Evolutionary conservation across 805 yeast genomes (phyloP).

Genomic region (Nakazawaea ambrosiae): DNA sequence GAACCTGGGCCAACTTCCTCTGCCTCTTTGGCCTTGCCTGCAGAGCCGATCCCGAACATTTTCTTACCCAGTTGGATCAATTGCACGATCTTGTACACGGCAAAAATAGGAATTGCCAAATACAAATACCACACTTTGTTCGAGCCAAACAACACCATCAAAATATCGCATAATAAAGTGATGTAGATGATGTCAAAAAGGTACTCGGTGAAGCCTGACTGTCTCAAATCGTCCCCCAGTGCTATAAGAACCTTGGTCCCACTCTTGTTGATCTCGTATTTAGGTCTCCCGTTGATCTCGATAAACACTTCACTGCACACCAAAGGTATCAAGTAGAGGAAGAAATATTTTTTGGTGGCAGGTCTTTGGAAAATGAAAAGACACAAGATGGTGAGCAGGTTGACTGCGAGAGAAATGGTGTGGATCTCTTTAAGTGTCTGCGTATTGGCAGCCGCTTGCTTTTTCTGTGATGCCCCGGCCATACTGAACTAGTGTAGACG

Average conservation of each 20-base stretch:
- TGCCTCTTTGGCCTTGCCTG: slow-evolving; percentile 8
- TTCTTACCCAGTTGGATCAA: slow-evolving; percentile 23
- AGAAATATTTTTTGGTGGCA: slow-evolving; percentile 32
- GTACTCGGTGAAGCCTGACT: slow-evolving; percentile 63
- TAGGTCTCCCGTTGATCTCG: slow-evolving; percentile 59
- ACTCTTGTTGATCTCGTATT: slow-evolving; percentile 23
- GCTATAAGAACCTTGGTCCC: slow-evolving; percentile 40
- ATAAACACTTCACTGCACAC: slow-evolving; percentile 40
- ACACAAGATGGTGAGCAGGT: slow-evolving; percentile 30
- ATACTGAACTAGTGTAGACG: slow-evolving; percentile 16
- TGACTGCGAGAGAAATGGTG: slow-evolving; percentile 29
- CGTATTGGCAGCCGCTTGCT: slow-evolving; percentile 24
- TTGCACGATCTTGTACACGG: slow-evolving; percentile 37
- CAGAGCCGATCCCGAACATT: slow-evolving; percentile 10
- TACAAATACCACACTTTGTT: slow-evolving; percentile 55
- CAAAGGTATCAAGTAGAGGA: slow-evolving; percentile 35
- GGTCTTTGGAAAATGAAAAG: slow-evolving; percentile 39
- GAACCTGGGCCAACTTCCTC: slow-evolving; percentile 7
- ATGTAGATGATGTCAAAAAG: slow-evolving; percentile 64
- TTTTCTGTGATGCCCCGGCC: slow-evolving; percentile 34
- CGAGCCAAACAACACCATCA: slow-evolving; percentile 47
- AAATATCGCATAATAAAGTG: slow-evolving; percentile 50
- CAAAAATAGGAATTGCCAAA: slow-evolving; percentile 45
- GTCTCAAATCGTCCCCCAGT: slow-evolving; percentile 57
- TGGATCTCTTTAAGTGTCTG: slow-evolving; percentile 25